phyloP scores from a whole-genome alignment of 2,329 filamentous ascomycete species.

The Rhynchosporium secalis region DNA sequence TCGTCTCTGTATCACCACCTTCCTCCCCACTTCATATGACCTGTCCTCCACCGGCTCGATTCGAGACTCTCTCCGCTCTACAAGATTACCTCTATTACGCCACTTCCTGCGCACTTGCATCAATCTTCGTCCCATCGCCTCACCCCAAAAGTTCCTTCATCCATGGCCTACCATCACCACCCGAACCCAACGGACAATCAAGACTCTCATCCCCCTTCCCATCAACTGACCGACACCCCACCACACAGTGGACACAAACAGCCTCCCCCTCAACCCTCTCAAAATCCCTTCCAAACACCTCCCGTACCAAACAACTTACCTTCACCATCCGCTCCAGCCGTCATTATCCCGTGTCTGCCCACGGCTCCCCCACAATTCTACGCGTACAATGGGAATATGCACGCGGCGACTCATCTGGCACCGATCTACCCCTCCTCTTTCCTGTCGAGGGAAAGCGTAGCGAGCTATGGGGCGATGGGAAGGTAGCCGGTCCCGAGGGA shows the following conservation, averaged over 20 bases:
- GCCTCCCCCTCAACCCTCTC: constrained; percentile 26
- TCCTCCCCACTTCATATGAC: constrained; percentile 24
- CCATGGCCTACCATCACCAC: no score
- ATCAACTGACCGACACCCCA: no score
- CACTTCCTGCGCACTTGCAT: constrained; percentile 32
- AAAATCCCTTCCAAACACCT: constrained; percentile 8
- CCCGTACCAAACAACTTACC: constrained; percentile 24
- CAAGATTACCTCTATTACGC: constrained; percentile 35
- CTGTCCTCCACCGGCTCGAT: constrained; percentile 24
- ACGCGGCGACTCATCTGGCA: constrained; percentile 10
- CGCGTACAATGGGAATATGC: constrained; percentile 25
- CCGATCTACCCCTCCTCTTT: not conserved
- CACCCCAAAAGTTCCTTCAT: not conserved
- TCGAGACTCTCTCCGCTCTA: constrained; percentile 24
- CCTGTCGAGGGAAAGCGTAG: not conserved
- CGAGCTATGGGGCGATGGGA: not conserved
- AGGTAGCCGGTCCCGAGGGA: not conserved
- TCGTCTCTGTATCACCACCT: constrained; percentile 24
- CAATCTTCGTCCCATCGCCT: not conserved
- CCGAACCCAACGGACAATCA: not conserved
- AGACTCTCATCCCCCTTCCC: not conserved
- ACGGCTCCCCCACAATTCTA: not conserved
- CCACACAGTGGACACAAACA: constrained; percentile 21
- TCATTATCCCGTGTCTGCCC: not conserved
- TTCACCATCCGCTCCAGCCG: constrained; percentile 15